Evolutionary conservation across 768 basidiomycete species (phyloP).

Genomic region (Coprinopsis marcescibilis): DNA sequence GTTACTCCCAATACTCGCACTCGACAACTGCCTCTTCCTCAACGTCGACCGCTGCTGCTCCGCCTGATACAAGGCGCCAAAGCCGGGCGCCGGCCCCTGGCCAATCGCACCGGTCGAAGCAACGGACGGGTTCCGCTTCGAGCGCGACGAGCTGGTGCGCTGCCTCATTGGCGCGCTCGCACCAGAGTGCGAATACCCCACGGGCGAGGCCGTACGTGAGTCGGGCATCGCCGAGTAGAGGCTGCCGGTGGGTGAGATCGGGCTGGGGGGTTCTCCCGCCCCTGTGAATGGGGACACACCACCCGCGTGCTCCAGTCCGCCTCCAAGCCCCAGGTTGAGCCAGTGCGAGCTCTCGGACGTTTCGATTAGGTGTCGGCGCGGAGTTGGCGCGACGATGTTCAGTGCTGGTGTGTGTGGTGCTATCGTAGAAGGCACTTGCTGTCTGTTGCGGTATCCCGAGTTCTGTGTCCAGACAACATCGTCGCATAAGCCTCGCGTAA

Average conservation of each 20-base stretch:
- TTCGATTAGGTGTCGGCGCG: constrained; percentile 62
- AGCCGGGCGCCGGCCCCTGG: no score
- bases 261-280: constrained; percentile 24
- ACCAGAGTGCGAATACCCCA: background rate
- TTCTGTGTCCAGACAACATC: no score
- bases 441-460: no score
- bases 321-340: constrained; percentile 37
- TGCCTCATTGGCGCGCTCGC: no score
- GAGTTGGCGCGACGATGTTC: constrained; percentile 54
- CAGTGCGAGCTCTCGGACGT: constrained; percentile 54
- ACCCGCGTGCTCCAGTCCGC: no score
- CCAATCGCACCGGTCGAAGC: no score
- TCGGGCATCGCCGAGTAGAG: background rate
- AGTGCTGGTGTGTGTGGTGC: background rate
- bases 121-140: no score
- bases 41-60: constrained; percentile 24
- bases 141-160: no score
- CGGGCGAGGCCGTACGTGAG: background rate
- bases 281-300: no score
- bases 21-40: constrained; percentile 12
- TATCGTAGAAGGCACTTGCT: no score
- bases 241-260: constrained; percentile 3
- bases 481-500: no score
- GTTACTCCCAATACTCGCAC: constrained; percentile 5
- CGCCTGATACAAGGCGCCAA: constrained; percentile 34